phyloP scores from a whole-genome alignment of 176 grass and related monocot genomes.

The Musa acuminata region DNA sequence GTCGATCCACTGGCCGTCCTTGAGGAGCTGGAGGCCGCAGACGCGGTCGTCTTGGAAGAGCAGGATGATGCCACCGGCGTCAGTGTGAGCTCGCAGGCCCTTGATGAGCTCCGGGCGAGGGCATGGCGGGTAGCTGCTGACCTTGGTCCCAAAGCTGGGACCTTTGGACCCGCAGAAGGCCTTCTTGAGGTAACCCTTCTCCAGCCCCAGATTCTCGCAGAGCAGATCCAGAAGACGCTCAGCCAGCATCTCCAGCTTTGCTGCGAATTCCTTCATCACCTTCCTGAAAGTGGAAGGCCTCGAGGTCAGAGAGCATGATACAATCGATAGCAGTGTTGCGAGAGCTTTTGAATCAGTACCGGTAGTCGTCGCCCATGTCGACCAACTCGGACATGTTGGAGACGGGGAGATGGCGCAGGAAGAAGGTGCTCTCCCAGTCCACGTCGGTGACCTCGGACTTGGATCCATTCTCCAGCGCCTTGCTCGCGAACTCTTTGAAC shows the following conservation, averaged over 20 bases:
- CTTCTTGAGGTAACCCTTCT: slow-evolving; percentile 53
- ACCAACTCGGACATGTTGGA: slow-evolving; percentile 52
- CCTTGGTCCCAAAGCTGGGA: slow-evolving; percentile 80
- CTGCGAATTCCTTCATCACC: slow-evolving; percentile 50
- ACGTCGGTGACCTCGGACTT: slow-evolving; percentile 29
- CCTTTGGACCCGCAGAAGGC: slow-evolving; percentile 46
- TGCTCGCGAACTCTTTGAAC: slow-evolving; percentile 67
- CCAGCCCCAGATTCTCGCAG: slow-evolving; percentile 79
- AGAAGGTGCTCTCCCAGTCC: slow-evolving; percentile 98
- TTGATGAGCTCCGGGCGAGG: slow-evolving; percentile 64
- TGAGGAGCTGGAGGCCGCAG: slow-evolving; percentile 63
- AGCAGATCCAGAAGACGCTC: slow-evolving; percentile 71
- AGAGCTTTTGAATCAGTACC: not conserved
- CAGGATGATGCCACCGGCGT: slow-evolving; percentile 77
- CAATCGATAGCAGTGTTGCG: too few species aligned
- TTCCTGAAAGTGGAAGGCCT: slow-evolving; percentile 21
- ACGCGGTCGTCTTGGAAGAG: slow-evolving; percentile 68
- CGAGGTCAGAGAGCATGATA: too few species aligned
- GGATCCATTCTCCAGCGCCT: slow-evolving; percentile 26
- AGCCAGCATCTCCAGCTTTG: slow-evolving; percentile 51
- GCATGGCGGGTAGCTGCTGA: slow-evolving; percentile 77
- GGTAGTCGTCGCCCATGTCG: slow-evolving; percentile 51
- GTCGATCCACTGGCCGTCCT: slow-evolving; percentile 53
- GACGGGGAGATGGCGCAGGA: slow-evolving; percentile 62
- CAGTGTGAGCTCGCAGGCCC: slow-evolving; percentile 72